Evolutionary conservation across 2,329 filamentous ascomycete genomes (phyloP).

Genomic region (Arthrobotrys musiformis): DNA sequence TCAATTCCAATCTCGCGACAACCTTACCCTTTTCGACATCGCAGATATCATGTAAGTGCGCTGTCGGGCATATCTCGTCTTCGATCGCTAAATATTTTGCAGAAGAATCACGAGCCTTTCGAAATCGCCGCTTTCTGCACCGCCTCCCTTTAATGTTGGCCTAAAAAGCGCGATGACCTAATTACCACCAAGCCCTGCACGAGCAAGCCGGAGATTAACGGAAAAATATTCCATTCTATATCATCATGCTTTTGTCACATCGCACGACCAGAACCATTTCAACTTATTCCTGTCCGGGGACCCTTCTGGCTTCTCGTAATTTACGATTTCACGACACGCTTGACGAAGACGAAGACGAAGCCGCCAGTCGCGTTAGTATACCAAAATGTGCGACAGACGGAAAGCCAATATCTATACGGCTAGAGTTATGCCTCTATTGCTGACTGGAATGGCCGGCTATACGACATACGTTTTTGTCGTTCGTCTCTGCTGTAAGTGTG

Average conservation of each 20-base stretch:
- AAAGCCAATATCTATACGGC: slow-evolving; percentile 66
- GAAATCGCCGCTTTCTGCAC: background rate
- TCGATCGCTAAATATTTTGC: slow-evolving; percentile 22
- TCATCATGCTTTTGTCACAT: slow-evolving; percentile 48
- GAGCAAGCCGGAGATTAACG: slow-evolving; percentile 27
- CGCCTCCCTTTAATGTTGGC: slow-evolving; percentile 26
- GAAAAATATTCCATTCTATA: slow-evolving; percentile 44
- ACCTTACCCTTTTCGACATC: background rate
- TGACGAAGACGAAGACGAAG: slow-evolving; percentile 13
- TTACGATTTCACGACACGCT: slow-evolving; percentile 14
- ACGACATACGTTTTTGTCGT: slow-evolving; percentile 77
- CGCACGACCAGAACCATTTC: slow-evolving; percentile 25
- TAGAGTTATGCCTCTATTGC: slow-evolving; percentile 75
- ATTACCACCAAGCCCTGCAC: slow-evolving; percentile 3
- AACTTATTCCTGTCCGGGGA: slow-evolving; percentile 19
- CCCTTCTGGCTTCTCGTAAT: slow-evolving; percentile 18
- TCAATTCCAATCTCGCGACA: slow-evolving; percentile 31
- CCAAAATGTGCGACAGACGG: slow-evolving; percentile 45
- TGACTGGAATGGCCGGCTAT: slow-evolving; percentile 74
- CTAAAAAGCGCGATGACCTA: slow-evolving; percentile 31
- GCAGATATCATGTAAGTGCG: background rate
- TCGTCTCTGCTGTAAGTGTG: slow-evolving; percentile 72
- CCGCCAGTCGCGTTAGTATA: background rate
- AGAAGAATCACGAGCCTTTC: slow-evolving; percentile 11
- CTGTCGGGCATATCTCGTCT: background rate